Evolutionary conservation across 768 basidiomycete genomes (phyloP), one percentile per base, ranked within the genome.

Genomic region (Auricularia sp.): DNA sequence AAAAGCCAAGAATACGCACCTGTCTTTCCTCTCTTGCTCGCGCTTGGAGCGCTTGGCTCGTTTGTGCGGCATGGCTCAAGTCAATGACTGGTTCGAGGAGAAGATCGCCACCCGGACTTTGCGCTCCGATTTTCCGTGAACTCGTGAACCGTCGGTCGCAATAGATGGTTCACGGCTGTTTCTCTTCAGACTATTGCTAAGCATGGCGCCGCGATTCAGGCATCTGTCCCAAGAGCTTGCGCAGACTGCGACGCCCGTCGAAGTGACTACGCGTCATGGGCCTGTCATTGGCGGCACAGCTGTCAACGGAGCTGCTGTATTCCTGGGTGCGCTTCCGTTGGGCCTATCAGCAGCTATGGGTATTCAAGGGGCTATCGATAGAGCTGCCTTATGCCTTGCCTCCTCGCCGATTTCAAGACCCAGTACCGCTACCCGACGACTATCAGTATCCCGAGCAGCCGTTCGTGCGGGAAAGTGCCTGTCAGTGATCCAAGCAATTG

Each of bases 381-480:
- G 88, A 91, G 76, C 76, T 91, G 62, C 87, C 88, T 3, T 91
- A 87, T 70, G 88, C 85, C 2, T 72, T 87, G 16, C 83, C 87
- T 35, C 87, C 87, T 0, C 73, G 70, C 14, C 79, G 88, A 33
- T 91, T 90, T 68, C 75, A 84, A 61, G 85, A 90, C 69, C 84
- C 88, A 3, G 69, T 78, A 33, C 77, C 82, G 0, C 74, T 91
- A 3, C 84, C 88, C 1, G 61, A 74, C 3, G 74, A 74, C 54
- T 84, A 82, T 70, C 76, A 72, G 16, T 91, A 90, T 65, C 80
- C 83, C 54, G 72, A 76, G 16, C 86, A 80, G 71, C 83, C 84
- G 58, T 90, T 86, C 69, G 79, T 86, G 64, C 70, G 71, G 11
- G 89, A 91, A 70, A 77, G 80, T 23, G 75, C 75, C 62, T 83